phyloP scores from a whole-genome alignment of 176 grass and related monocot species.

The Avena atlantica region DNA sequence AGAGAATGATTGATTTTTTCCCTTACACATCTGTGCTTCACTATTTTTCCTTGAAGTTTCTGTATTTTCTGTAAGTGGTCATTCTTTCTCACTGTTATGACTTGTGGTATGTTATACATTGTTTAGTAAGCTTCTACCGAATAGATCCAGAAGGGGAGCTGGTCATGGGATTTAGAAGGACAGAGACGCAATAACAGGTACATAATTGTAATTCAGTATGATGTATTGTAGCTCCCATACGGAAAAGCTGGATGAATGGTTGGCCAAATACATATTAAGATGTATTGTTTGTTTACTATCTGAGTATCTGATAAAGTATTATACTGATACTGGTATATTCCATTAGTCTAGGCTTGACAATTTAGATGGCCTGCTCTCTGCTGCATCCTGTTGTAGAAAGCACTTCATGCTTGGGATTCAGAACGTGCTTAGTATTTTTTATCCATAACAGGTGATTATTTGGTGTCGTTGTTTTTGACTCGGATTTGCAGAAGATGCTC shows the following conservation, averaged over 20 bases:
- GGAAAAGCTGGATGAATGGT: neutral
- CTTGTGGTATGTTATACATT: neutral
- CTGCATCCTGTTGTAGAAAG: neutral
- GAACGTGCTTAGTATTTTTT: too few species aligned
- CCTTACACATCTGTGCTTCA: neutral
- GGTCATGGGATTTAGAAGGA: constrained; percentile 90
- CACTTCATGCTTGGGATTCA: too few species aligned
- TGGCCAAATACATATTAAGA: neutral
- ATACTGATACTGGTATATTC: neutral
- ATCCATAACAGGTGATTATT: too few species aligned
- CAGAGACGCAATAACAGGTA: constrained; percentile 70
- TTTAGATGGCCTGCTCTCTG: neutral
- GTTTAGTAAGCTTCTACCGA: constrained; percentile 77
- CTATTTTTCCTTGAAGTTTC: neutral
- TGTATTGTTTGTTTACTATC: neutral
- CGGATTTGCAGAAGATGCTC: too few species aligned
- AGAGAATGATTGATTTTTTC: neutral
- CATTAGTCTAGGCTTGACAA: neutral
- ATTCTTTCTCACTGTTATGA: neutral
- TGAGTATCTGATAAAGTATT: neutral
- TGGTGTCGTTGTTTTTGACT: too few species aligned
- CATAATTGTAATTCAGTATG: neutral
- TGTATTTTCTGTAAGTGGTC: too few species aligned
- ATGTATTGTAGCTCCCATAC: neutral
- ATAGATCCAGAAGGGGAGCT: constrained; percentile 84